A percentile compares a stretch with the other conserved stretches of the same genome.
These are phyloP conservation scores for Russula olivacea DNA, from an alignment of 768 basidiomycete species.

Conservation along the genomic window DNA sequence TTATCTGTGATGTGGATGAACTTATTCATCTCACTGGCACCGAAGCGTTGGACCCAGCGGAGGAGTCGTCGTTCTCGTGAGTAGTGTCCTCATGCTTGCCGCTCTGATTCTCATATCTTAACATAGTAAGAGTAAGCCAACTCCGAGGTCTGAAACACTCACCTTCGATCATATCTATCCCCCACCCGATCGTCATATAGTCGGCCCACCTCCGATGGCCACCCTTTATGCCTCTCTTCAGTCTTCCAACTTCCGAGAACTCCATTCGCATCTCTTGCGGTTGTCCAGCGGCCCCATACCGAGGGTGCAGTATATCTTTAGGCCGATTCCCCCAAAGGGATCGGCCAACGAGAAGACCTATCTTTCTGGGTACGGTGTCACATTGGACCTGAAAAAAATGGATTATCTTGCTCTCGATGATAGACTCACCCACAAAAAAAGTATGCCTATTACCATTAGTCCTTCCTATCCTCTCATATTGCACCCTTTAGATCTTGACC, in stretches of 20 bases:
- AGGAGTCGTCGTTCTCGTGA: slow-evolving; percentile 30
- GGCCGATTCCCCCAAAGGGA: slow-evolving; percentile 49
- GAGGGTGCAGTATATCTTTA: slow-evolving; percentile 66
- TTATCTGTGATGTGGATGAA: slow-evolving; percentile 61
- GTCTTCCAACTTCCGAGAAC: slow-evolving; percentile 59
- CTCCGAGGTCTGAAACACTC: slow-evolving; percentile 45
- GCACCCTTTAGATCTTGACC: neutral
- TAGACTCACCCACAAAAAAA: slow-evolving; percentile 39
- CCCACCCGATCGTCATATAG: slow-evolving; percentile 39
- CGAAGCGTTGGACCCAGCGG: slow-evolving; percentile 43
- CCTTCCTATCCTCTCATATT: neutral
- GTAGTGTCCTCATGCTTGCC: slow-evolving; percentile 17
- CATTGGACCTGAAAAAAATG: slow-evolving; percentile 91
- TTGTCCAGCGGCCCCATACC: slow-evolving; percentile 43
- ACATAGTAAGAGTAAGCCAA: slow-evolving; percentile 31
- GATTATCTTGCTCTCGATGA: slow-evolving; percentile 96
- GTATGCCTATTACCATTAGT: slow-evolving; percentile 14
- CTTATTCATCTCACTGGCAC: slow-evolving; percentile 48
- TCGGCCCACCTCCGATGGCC: slow-evolving; percentile 53
- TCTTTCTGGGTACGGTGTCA: slow-evolving; percentile 87
- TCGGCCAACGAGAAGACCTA: slow-evolving; percentile 34
- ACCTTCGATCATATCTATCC: slow-evolving; percentile 77
- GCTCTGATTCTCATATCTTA: neutral
- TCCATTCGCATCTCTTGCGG: slow-evolving; percentile 59
- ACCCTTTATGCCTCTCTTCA: slow-evolving; percentile 71